These are phyloP conservation scores for Sporothrix globosa DNA, from an alignment of 2,329 filamentous ascomycete genomes.

Conservation along the genomic window DNA sequence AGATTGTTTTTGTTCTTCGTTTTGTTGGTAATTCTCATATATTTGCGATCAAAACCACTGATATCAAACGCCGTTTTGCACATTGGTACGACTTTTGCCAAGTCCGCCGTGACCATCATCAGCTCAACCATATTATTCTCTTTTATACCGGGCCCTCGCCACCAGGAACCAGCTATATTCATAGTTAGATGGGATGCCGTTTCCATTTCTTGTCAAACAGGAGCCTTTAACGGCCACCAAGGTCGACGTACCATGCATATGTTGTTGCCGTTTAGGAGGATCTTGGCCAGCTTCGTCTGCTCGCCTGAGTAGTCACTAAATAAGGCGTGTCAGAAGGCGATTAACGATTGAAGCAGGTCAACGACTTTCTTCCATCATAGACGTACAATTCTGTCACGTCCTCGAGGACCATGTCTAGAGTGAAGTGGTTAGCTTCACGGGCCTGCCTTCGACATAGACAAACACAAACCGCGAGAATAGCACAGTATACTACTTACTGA, in stretches of 20 bases:
- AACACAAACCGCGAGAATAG: background rate
- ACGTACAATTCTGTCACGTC: slow-evolving; percentile 94
- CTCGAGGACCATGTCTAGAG: slow-evolving; percentile 92
- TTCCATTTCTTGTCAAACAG: background rate
- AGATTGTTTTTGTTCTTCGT: background rate
- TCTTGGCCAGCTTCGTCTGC: slow-evolving; percentile 88
- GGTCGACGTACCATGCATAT: slow-evolving; percentile 85
- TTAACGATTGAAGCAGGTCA: too few relatives aligned
- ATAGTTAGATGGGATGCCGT: slow-evolving; percentile 9
- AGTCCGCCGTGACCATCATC: background rate
- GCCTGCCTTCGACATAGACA: background rate
- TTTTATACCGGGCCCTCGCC: slow-evolving; percentile 66
- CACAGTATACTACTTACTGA: slow-evolving; percentile 81
- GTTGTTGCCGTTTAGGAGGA: slow-evolving; percentile 95
- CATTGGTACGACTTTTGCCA: slow-evolving; percentile 1
- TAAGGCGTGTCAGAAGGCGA: background rate
- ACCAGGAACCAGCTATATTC: slow-evolving; percentile 69
- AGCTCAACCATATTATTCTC: slow-evolving; percentile 19
- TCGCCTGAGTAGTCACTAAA: slow-evolving; percentile 85
- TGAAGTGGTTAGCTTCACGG: slow-evolving; percentile 31
- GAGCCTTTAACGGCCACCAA: too few relatives aligned
- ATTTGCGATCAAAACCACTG: background rate
- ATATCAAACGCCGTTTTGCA: slow-evolving; percentile 12
- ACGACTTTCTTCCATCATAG: background rate
- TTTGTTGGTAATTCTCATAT: background rate